Evolutionary conservation across 768 basidiomycete species (phyloP).

Genomic region (Paxillus rubicundulus): DNA sequence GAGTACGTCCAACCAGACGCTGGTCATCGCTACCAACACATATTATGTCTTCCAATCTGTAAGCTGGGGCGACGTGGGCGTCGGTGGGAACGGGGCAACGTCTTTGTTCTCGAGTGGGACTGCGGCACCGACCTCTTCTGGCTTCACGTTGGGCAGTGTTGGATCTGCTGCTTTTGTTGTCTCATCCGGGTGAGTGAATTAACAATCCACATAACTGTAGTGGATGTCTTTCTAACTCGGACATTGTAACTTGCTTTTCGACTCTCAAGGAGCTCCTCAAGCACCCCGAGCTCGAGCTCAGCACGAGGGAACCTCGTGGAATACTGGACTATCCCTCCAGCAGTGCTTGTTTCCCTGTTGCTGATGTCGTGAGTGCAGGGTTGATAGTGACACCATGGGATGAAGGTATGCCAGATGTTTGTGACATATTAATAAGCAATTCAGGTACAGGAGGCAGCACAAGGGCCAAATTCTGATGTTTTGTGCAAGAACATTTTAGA

Average conservation of each 20-base stretch:
- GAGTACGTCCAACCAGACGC: constrained; percentile 41
- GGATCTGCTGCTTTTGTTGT: constrained; percentile 22
- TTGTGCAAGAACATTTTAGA: no score
- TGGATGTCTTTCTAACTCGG: not conserved
- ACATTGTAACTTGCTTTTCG: not conserved
- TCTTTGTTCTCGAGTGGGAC: constrained; percentile 16
- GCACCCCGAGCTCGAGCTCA: not conserved
- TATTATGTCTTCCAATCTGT: constrained; percentile 40
- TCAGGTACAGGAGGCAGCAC: no score
- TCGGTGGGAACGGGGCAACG: constrained; percentile 1
- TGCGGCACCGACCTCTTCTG: constrained; percentile 6
- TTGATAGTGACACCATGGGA: not conserved
- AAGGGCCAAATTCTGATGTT: no score
- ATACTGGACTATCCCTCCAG: not conserved
- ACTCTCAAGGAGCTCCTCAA: not conserved
- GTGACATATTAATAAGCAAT: no score
- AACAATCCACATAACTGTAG: not conserved
- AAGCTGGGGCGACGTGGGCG: constrained; percentile 28
- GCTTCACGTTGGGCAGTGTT: constrained; percentile 13
- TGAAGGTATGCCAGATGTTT: not conserved
- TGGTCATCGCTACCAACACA: constrained; percentile 52
- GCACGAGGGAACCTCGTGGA: not conserved
- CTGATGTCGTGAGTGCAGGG: not conserved
- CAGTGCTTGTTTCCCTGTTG: not conserved
- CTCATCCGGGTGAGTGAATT: constrained; percentile 12